phyloP scores from a whole-genome alignment of 1,284 basidiomycete species.

The Irpex lacteus region DNA sequence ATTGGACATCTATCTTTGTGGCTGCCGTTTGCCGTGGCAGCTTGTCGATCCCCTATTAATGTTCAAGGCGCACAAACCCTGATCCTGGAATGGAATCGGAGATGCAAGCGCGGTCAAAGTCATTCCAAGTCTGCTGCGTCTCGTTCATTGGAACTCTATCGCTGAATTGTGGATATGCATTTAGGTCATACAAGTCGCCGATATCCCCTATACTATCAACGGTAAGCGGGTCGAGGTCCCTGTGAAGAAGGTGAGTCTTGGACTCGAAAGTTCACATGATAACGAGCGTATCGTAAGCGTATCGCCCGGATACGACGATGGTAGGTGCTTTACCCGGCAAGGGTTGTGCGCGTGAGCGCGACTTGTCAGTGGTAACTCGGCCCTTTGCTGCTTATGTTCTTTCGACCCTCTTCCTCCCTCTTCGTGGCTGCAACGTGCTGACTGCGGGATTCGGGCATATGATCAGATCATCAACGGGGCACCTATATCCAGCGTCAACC shows the following conservation, averaged over 20 bases:
- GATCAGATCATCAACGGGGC: conserved; percentile 82
- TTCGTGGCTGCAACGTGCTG: conserved; percentile 6
- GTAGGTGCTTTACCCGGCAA: not conserved
- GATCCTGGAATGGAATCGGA: not conserved
- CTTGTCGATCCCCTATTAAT: not conserved
- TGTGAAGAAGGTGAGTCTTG: conserved; percentile 64
- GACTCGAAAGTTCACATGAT: not conserved
- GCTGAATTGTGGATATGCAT: not conserved
- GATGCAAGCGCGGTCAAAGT: not conserved
- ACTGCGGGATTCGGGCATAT: conserved; percentile 1
- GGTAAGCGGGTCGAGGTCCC: conserved; percentile 85
- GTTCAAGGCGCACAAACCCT: not conserved
- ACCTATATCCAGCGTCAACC: conserved; percentile 66
- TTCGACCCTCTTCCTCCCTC: not conserved
- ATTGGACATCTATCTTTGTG: not conserved
- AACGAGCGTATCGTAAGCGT: not conserved
- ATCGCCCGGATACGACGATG: conserved; percentile 10
- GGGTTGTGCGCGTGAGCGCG: not conserved
- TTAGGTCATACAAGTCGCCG: conserved; percentile 66
- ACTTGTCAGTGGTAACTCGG: conserved; percentile 1
- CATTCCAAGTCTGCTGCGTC: not conserved
- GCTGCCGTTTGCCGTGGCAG: not conserved
- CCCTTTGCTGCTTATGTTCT: conserved; percentile 9
- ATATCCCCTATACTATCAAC: conserved; percentile 85
- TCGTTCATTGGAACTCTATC: not conserved